Conservation (phyloP, 257 asterid genomes). For the Nicotiana undulata region DNA sequence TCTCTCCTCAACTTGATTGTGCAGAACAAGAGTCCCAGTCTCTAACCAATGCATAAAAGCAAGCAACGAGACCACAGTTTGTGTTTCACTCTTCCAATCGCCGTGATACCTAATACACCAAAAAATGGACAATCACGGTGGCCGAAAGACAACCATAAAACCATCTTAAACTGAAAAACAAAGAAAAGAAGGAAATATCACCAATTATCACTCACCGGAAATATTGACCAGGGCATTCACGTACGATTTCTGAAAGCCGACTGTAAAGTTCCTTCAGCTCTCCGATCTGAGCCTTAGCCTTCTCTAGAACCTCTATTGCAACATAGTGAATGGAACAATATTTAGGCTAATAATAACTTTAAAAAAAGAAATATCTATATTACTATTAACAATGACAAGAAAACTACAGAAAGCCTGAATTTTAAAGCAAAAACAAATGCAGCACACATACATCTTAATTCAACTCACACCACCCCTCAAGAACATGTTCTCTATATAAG, state of each 20-base stretch:
- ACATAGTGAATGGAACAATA: constrained; percentile 6
- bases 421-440: not conserved
- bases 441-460: not conserved
- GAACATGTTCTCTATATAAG: not conserved
- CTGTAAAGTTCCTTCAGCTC: constrained; percentile 46
- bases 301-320: constrained; percentile 64
- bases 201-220: constrained; percentile 44
- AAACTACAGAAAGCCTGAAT: not conserved
- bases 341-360: not conserved
- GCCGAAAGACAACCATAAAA: not conserved
- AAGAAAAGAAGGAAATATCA: not conserved
- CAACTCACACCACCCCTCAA: not conserved
- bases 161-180: not conserved
- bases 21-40: constrained; percentile 72
- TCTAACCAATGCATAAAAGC: constrained; percentile 93
- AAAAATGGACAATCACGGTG: constrained; percentile 5
- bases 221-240: constrained; percentile 78
- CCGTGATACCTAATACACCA: constrained; percentile 56
- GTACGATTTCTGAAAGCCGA: constrained; percentile 59
- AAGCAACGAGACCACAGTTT: constrained; percentile 69
- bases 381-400: not conserved
- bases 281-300: constrained; percentile 56
- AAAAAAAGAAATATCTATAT: too few species aligned
- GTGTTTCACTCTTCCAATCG: constrained; percentile 90
- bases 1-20: constrained; percentile 73